phyloP scores from a whole-genome alignment of 2,329 filamentous ascomycete genomes.

The Chaetothyriales sp. region DNA sequence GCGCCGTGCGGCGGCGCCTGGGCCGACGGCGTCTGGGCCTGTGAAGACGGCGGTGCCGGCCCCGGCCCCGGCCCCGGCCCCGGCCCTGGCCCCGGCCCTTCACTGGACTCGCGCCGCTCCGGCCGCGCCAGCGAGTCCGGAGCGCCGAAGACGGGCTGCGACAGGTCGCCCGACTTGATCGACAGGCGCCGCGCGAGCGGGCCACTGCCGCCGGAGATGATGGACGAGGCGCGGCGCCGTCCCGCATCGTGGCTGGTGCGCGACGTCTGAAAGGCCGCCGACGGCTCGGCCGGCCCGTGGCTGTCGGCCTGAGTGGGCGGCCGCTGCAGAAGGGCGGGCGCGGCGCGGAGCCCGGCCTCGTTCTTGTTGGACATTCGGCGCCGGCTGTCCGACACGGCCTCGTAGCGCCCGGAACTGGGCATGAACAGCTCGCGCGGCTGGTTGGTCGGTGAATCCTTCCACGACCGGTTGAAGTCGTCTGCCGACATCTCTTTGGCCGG shows the following conservation, averaged over 20 bases:
- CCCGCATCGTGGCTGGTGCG: constrained; percentile 53
- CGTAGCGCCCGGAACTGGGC: constrained; percentile 86
- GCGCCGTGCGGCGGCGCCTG: constrained; percentile 19
- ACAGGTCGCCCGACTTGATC: constrained; percentile 34
- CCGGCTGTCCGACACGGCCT: constrained; percentile 66
- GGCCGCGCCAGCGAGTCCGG: constrained; percentile 25
- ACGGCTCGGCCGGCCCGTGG: constrained; percentile 61
- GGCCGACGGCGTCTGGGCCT: constrained; percentile 18
- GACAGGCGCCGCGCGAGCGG: constrained; percentile 52
- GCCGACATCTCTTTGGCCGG: constrained; percentile 72
- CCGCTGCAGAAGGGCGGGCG: constrained; percentile 68
- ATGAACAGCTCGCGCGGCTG: constrained; percentile 73
- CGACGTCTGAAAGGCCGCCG: constrained; percentile 70
- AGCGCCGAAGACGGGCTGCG: constrained; percentile 27
- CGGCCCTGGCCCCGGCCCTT: constrained; percentile 7
- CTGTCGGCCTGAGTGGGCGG: constrained; percentile 48
- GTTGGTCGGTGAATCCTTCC: constrained; percentile 55
- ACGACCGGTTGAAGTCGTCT: constrained; percentile 82
- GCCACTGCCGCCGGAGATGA: constrained; percentile 75
- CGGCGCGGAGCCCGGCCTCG: constrained; percentile 52
- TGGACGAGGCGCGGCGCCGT: constrained; percentile 75
- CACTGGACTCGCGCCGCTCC: constrained; percentile 21
- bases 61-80: no score
- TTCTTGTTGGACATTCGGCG: constrained; percentile 58
- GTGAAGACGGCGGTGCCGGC: no score